Conservation (phyloP, 352 stramenopile genomes). For the Phytophthora gonapodyides region DNA sequence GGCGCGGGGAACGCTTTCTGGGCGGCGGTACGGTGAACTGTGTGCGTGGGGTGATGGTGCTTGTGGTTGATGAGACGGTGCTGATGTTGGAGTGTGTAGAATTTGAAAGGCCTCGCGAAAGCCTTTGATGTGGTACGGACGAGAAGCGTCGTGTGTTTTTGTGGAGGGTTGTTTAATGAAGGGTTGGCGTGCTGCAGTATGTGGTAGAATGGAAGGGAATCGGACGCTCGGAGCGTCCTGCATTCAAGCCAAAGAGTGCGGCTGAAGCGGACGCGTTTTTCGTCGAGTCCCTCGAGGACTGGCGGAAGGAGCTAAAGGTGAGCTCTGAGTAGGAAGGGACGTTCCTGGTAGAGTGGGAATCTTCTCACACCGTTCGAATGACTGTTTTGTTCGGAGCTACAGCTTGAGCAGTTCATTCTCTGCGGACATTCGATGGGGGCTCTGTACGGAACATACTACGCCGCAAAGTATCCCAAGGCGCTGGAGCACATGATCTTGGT, state of each 20-base stretch:
- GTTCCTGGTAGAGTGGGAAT: too few relatives aligned
- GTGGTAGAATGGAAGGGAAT: conserved; percentile 78
- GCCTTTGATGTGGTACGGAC: conserved; percentile 63
- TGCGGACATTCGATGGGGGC: conserved; percentile 77
- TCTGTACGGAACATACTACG: conserved; percentile 72
- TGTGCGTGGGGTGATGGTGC: too few relatives aligned
- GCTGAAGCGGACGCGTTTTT: conserved; percentile 70
- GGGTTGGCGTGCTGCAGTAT: conserved; percentile 41
- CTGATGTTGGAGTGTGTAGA: conserved; percentile 33
- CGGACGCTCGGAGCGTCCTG: conserved; percentile 56
- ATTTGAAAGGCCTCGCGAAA: conserved; percentile 59
- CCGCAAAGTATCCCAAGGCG: conserved; percentile 53
- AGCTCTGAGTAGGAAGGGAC: not conserved
- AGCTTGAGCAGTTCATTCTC: conserved; percentile 66
- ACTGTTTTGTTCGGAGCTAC: too few relatives aligned
- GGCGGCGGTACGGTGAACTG: conserved; percentile 45
- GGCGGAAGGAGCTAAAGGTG: conserved; percentile 56
- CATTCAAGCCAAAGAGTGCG: conserved; percentile 53
- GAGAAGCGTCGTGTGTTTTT: not conserved
- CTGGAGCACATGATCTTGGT: conserved; percentile 72
- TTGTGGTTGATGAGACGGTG: too few relatives aligned
- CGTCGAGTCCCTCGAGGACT: conserved; percentile 70
- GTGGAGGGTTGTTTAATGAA: not conserved
- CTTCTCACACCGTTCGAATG: too few relatives aligned
- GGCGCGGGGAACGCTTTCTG: conserved; percentile 74